phyloP scores from a whole-genome alignment of 257 asterid species.

The Verbascum thapsus region DNA sequence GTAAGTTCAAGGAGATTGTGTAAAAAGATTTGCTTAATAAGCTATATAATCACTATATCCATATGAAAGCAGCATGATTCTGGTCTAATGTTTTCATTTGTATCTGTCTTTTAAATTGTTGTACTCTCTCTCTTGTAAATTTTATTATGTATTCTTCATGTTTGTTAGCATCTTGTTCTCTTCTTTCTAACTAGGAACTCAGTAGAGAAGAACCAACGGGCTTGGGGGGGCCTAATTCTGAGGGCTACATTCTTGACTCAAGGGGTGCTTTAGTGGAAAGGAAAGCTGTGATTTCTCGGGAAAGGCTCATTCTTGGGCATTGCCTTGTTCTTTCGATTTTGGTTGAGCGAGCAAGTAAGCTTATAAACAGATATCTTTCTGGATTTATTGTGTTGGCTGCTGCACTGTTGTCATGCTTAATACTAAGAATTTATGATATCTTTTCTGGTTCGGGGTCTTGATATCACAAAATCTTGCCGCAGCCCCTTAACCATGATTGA shows the following conservation, averaged over 20 bases:
- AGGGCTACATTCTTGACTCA: conserved; percentile 80
- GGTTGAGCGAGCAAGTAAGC: conserved; percentile 81
- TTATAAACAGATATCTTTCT: conserved; percentile 26
- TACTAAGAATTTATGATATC: background rate
- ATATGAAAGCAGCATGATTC: conserved; percentile 1
- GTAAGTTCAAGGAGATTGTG: background rate
- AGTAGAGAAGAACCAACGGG: conserved; percentile 92
- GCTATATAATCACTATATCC: conserved; percentile 15
- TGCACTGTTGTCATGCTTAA: conserved; percentile 12
- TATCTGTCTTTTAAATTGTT: background rate
- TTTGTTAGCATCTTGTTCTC: conserved; percentile 9
- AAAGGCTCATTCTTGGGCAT: conserved; percentile 90
- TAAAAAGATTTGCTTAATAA: conserved; percentile 3
- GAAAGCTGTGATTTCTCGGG: conserved; percentile 86
- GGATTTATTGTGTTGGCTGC: conserved; percentile 18
- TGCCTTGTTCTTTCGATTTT: conserved; percentile 89
- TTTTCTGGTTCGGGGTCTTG: conserved; percentile 15
- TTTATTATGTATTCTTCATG: conserved; percentile 10
- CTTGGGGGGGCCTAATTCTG: conserved; percentile 86
- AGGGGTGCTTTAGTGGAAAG: conserved; percentile 90
- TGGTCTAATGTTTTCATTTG: conserved; percentile 11
- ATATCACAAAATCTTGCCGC: conserved; percentile 7
- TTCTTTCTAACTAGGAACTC: conserved; percentile 65
- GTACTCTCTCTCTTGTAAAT: background rate
- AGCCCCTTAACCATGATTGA: conserved; percentile 1